These are phyloP conservation scores for Wickerhamiella musiphila DNA, from an alignment of 805 yeast species.

Conservation along the genomic window DNA sequence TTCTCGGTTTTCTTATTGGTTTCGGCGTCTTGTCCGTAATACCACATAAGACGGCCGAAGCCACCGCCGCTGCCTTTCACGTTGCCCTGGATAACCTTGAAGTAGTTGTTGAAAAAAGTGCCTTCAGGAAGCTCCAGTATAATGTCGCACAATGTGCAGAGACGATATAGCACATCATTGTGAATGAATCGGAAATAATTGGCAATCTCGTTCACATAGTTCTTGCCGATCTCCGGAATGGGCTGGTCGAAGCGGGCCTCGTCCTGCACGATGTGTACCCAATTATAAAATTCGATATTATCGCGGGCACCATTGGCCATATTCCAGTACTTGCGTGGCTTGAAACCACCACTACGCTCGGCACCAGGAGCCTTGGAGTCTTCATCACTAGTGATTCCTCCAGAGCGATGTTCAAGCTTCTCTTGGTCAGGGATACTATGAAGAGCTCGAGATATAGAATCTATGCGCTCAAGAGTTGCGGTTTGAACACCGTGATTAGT, in stretches of 20 bases:
- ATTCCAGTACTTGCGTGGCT: constrained; percentile 33
- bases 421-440: constrained; percentile 27
- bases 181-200: constrained; percentile 27
- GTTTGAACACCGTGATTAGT: constrained; percentile 26
- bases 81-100: constrained; percentile 22
- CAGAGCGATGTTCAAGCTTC: constrained; percentile 26
- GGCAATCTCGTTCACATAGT: constrained; percentile 26
- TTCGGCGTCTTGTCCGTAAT: constrained; percentile 22
- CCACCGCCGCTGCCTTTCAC: constrained; percentile 25
- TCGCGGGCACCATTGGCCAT: constrained; percentile 29
- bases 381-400: constrained; percentile 22
- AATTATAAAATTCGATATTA: constrained; percentile 29
- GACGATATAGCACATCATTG: constrained; percentile 22
- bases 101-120: constrained; percentile 23
- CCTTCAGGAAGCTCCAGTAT: constrained; percentile 34
- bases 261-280: constrained; percentile 26
- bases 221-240: constrained; percentile 27
- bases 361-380: constrained; percentile 25
- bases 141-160: constrained; percentile 27
- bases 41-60: constrained; percentile 25
- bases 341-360: constrained; percentile 31
- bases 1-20: constrained; percentile 22
- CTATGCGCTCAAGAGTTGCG: constrained; percentile 22
- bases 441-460: constrained; percentile 27
- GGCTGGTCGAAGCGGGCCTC: constrained; percentile 17